Evolutionary conservation across 1,284 basidiomycete species (phyloP).

Genomic region (Puccinia polysora): DNA sequence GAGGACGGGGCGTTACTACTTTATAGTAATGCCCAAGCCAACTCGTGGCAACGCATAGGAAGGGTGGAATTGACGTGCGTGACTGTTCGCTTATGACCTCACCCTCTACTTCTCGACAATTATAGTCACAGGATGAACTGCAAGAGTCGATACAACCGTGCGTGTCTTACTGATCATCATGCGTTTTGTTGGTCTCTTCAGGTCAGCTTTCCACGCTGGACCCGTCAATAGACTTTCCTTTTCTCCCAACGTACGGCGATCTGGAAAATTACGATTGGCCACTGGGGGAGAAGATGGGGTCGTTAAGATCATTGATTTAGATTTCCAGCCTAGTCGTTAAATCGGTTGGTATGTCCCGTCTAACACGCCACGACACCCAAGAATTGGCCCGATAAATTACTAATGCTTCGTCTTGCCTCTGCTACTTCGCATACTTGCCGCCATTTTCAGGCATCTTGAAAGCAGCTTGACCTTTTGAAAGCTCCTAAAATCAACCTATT

Average conservation of each 20-base stretch:
- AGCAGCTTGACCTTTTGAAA: too few relatives aligned
- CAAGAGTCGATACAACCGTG: too few relatives aligned
- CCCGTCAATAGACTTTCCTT: slow-evolving; percentile 28
- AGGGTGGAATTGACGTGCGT: slow-evolving; percentile 1
- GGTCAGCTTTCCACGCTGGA: slow-evolving; percentile 5
- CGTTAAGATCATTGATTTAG: slow-evolving; percentile 25
- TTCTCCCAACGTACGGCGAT: neutral
- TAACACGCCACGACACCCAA: neutral
- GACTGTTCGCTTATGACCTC: neutral
- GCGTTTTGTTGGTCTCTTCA: neutral
- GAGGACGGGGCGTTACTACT: slow-evolving; percentile 30
- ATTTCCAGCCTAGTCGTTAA: neutral
- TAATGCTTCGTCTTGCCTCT: neutral
- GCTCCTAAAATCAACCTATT: too few relatives aligned
- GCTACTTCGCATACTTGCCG: too few relatives aligned
- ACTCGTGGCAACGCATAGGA: slow-evolving; percentile 15
- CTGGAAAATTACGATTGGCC: slow-evolving; percentile 29
- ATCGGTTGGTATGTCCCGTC: neutral
- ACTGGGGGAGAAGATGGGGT: slow-evolving; percentile 40
- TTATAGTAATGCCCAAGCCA: slow-evolving; percentile 9
- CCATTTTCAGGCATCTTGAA: too few relatives aligned
- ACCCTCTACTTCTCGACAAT: too few relatives aligned
- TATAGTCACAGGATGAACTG: neutral
- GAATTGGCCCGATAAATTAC: too few relatives aligned
- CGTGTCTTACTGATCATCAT: neutral